Conservation (phyloP, 768 basidiomycete genomes). For the Cystofilobasidium capitatum region DNA sequence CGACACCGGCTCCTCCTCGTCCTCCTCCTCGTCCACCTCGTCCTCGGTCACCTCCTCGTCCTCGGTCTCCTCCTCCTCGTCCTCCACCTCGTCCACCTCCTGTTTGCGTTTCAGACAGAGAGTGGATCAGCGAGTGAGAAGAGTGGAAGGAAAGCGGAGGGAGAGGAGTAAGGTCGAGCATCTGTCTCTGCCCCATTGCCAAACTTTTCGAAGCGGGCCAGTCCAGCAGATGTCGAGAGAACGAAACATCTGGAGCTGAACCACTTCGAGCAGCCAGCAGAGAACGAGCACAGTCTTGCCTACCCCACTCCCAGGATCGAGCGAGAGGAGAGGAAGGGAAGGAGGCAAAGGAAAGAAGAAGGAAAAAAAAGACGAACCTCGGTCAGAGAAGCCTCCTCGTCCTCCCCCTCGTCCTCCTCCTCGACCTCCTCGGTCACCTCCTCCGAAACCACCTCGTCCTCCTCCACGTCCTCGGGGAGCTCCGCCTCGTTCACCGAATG, state of each 20-base stretch:
- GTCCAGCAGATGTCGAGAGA: not conserved
- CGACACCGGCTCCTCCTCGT: constrained; percentile 50
- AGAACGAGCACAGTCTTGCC: not conserved
- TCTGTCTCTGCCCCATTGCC: too few species aligned
- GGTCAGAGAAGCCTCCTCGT: constrained; percentile 24
- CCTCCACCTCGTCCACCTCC: constrained; percentile 28
- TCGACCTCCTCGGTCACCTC: constrained; percentile 26
- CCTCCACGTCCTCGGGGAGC: constrained; percentile 22
- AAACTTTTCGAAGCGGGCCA: not conserved
- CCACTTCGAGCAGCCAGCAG: not conserved
- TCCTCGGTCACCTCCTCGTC: constrained; percentile 38
- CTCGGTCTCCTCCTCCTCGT: constrained; percentile 32
- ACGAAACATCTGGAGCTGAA: not conserved
- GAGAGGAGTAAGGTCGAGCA: too few species aligned
- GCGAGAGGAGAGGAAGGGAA: not conserved
- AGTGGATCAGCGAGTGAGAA: too few species aligned
- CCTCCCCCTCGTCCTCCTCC: constrained; percentile 27
- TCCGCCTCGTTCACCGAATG: constrained; percentile 12
- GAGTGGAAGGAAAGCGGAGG: not conserved
- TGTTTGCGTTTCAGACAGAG: not conserved
- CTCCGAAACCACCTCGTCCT: constrained; percentile 24
- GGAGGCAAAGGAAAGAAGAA: not conserved
- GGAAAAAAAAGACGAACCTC: not conserved
- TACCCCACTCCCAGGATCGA: not conserved
- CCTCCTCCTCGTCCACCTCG: constrained; percentile 53